Evolutionary conservation across 2,329 filamentous ascomycete genomes (phyloP), one percentile per base, ranked within the genome.

Genomic region (Xylaria sp.): DNA sequence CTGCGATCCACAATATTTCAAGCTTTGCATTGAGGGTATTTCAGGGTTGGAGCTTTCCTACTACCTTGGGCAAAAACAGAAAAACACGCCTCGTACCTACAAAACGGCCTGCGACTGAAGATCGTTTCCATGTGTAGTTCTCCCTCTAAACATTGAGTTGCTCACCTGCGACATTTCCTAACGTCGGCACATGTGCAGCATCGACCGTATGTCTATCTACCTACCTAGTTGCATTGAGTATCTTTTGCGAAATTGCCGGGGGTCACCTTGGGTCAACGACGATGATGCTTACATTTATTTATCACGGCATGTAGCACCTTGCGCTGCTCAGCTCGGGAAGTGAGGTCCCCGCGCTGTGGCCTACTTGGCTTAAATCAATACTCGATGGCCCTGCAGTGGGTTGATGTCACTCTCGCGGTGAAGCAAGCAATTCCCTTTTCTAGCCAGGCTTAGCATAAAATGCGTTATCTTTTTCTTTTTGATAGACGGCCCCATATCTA

Each of bases 371-470:
- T 15, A 22, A 51, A 63, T 58, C 39, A 49, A 54, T 44, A 49
- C 39, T 59, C 61, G 57, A 42, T 63, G 20, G 27, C 45, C 42
- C 53, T 61, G 64, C 64, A 64, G 56, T 60, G 59, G 27, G 36
- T 47, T 31, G 39, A 61, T 58, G 65, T 58, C 61, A 45, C 56
- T 64, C 17, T 47, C 25, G 47, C 58, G 51, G 56, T 61, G 56
- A 61, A 58, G 53, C 25, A 58, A 44, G 53, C 61, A 20, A n/a
- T 13, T 22, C 20, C 45, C 17, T 42, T 22, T 36, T 22, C 22
- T 29, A 13, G 27, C 4, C 55, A 60, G 22, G 20, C 36, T 54
- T 53, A 65, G 55, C 56, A 49, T 39, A 39, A 10, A 29, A 25
- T 13, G 42, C 11, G 33, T 15, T 68, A 51, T 60, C 44, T 62